A percentile compares a stretch with the other conserved stretches of the same genome.
phyloP scores from a whole-genome alignment of 2,329 filamentous ascomycete species.

The Fusarium veterinarium region DNA sequence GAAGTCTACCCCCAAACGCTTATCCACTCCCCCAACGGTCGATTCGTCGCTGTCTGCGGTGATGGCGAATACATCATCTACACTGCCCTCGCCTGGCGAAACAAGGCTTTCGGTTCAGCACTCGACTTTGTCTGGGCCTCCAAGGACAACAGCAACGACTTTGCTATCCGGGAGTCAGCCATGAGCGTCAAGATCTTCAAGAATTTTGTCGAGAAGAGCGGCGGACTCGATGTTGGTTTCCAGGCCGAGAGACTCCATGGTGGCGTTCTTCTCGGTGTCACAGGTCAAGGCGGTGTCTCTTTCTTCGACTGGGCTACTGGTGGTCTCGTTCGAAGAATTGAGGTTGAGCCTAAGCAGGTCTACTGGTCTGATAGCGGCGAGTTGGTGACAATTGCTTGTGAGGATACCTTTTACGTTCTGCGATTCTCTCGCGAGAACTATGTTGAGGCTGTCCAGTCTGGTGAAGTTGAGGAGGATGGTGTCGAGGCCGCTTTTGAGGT shows the following conservation, averaged over 20 bases:
- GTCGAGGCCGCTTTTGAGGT: slow-evolving; percentile 97
- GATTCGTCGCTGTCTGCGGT: slow-evolving; percentile 84
- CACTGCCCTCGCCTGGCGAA: slow-evolving; percentile 94
- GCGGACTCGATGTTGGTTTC: slow-evolving; percentile 93
- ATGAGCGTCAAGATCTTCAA: slow-evolving; percentile 98
- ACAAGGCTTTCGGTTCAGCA: slow-evolving; percentile 96
- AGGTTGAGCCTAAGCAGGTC: slow-evolving; percentile 78
- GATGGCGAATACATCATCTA: slow-evolving; percentile 99
- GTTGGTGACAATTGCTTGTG: slow-evolving; percentile 90
- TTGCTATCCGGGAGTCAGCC: slow-evolving; percentile 92
- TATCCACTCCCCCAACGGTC: slow-evolving; percentile 93
- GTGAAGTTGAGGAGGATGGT: slow-evolving; percentile 87
- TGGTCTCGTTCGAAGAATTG: slow-evolving; percentile 89
- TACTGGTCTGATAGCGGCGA: slow-evolving; percentile 99
- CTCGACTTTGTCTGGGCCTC: slow-evolving; percentile 97
- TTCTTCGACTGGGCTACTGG: slow-evolving; percentile 97
- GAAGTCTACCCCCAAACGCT: slow-evolving; percentile 97
- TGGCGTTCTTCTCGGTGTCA: slow-evolving; percentile 91
- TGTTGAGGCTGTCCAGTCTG: slow-evolving; percentile 82
- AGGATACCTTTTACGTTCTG: slow-evolving; percentile 94
- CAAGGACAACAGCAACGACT: slow-evolving; percentile 98
- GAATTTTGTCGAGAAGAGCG: slow-evolving; percentile 93
- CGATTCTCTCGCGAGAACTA: slow-evolving; percentile 93
- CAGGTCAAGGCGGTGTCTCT: slow-evolving; percentile 92
- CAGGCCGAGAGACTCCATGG: slow-evolving; percentile 91